A percentile compares a stretch with the other conserved stretches of the same genome.
Evolutionary conservation across 2,329 filamentous ascomycete genomes (phyloP).

Genomic region (Fusarium sp.): DNA sequence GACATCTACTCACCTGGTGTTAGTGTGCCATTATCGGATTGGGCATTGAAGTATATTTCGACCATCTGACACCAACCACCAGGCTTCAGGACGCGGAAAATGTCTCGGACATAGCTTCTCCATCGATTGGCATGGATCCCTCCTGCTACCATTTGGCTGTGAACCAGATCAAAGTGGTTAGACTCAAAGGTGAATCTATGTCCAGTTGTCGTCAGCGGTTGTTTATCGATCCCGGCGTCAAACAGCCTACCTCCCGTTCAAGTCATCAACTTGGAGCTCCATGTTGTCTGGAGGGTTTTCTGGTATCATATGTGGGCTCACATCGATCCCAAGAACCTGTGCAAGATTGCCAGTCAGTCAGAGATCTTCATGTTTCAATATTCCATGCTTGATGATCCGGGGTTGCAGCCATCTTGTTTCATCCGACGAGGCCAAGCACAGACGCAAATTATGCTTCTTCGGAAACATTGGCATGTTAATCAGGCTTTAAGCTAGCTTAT

Average conservation of each 20-base stretch:
- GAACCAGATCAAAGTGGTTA: conserved; percentile 83
- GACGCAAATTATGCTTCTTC: too few species aligned
- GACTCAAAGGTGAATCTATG: conserved; percentile 73
- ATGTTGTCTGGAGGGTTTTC: conserved; percentile 74
- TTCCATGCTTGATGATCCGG: background rate
- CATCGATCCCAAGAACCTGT: conserved; percentile 78
- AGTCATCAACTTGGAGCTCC: conserved; percentile 77
- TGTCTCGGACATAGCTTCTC: conserved; percentile 80
- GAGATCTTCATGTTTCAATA: background rate
- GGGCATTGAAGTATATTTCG: conserved; percentile 87
- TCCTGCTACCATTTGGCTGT: conserved; percentile 78
- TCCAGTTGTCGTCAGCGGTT: conserved; percentile 6
- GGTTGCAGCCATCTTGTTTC: background rate
- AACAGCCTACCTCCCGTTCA: conserved; percentile 68
- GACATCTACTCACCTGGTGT: conserved; percentile 63
- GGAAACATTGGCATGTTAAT: background rate
- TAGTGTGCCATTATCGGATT: conserved; percentile 86
- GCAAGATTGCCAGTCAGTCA: background rate
- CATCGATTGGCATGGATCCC: conserved; percentile 81
- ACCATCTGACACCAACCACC: conserved; percentile 90
- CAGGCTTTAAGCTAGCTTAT: background rate
- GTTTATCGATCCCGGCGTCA: background rate
- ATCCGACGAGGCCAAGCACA: background rate
- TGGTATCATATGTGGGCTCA: conserved; percentile 76
- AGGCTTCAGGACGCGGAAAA: conserved; percentile 75